Base-by-base conservation (phyloP, 108 stramenopile genomes). In the Stephanodiscus minutulus region DNA sequence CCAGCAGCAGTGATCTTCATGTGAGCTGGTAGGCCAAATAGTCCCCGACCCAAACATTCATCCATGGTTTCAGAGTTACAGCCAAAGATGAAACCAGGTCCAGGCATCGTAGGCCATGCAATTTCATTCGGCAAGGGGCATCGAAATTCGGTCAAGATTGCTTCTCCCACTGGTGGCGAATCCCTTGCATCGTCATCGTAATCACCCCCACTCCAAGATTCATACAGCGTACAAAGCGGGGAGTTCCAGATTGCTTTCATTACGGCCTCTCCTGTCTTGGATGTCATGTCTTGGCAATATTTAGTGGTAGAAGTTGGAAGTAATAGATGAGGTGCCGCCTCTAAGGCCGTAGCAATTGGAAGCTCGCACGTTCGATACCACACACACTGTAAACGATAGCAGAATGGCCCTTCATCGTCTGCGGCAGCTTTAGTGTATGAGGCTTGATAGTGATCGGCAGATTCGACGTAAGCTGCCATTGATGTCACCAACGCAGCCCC, bases 31-130 rank as follows among this genome's bases (percentile, higher is more conserved):
- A 95, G 76, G 13, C 94, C 94, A 81, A 95, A 91, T 20, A 95
- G 79, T n/a, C 94, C 94, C 43, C 88, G 70, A 9, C 90, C 94
- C 17, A 95, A 66, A 69, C 91, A 92, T 70, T 95, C 94, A 74
- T 92, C 94, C 91, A 95, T 92, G 24, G 94, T 92, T 70, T 89
- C 85, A 48, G 83, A 77, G 33, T 84, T 88, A 61, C 91, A 92
- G 33, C 94, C 94, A 90, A 95, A 95, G 28, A 95, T 92, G 56
- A 92, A 91, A 21, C 94, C 94, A 13, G 94, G 94, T 11, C 87
- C 88, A 27, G 91, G 94, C 66, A 88, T 77, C 4, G 77, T 76
- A 0, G 94, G 94, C 94, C 94, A 95, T 29, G 85, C 75, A 25
- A 82, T 47, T 68, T 92, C 88, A 24, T 91, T 81, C 0, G 86